phyloP scores from a whole-genome alignment of 208 protist species.

The Crithidia bombi region DNA sequence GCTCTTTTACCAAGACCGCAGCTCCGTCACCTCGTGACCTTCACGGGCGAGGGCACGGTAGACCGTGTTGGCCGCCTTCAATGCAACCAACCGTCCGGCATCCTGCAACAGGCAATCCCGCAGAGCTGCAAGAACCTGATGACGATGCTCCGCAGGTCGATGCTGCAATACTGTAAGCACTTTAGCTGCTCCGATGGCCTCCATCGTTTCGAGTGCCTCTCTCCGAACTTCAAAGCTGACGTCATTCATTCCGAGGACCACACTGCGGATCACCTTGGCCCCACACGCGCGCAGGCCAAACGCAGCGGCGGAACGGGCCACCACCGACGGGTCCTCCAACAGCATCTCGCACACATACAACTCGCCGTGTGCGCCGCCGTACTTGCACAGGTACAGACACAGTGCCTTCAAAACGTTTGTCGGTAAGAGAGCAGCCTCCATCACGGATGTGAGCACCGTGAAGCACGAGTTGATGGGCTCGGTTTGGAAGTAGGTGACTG shows the following conservation, averaged over 20 bases:
- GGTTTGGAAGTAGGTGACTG: slow-evolving; percentile 41
- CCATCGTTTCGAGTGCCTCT: slow-evolving; percentile 64
- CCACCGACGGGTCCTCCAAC: slow-evolving; percentile 42
- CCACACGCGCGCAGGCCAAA: slow-evolving; percentile 73
- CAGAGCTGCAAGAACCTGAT: slow-evolving; percentile 57
- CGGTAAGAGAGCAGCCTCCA: slow-evolving; percentile 51
- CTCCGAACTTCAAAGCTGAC: slow-evolving; percentile 49
- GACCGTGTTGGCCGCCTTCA: slow-evolving; percentile 42
- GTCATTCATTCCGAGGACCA: slow-evolving; percentile 72
- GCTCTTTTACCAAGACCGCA: not conserved
- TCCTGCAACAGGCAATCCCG: slow-evolving; percentile 69
- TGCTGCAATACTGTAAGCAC: slow-evolving; percentile 46
- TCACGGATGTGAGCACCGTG: slow-evolving; percentile 47
- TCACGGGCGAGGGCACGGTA: slow-evolving; percentile 23
- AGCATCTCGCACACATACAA: slow-evolving; percentile 59
- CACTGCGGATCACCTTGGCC: slow-evolving; percentile 51
- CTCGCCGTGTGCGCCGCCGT: slow-evolving; percentile 67
- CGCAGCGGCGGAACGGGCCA: slow-evolving; percentile 47
- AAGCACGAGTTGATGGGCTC: slow-evolving; percentile 55
- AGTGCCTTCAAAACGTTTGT: slow-evolving; percentile 57
- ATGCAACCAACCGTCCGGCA: slow-evolving; percentile 32
- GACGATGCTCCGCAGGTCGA: slow-evolving; percentile 47
- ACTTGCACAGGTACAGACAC: slow-evolving; percentile 61
- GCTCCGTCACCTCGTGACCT: not conserved
- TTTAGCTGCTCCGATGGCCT: slow-evolving; percentile 34